These are phyloP conservation scores for Plasmodium cynomolgi DNA, from an alignment of 169 alveolate genomes.

Conservation along the genomic window DNA sequence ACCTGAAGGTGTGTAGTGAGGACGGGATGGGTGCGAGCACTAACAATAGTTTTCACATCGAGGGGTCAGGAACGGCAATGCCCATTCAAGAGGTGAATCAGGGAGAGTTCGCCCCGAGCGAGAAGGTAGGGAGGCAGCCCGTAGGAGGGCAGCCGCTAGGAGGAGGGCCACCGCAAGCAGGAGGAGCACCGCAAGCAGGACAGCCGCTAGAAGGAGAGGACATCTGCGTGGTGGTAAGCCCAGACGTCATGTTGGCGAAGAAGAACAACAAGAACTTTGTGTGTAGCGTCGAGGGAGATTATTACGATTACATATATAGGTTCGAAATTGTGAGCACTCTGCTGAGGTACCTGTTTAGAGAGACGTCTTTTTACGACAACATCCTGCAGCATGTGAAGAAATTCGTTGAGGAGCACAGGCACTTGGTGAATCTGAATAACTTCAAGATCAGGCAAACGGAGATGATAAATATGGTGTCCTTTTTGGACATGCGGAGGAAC, in stretches of 20 bases:
- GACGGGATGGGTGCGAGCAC: not conserved
- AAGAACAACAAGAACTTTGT: slow-evolving; percentile 48
- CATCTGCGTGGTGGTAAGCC: not conserved
- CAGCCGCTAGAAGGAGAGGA: not conserved
- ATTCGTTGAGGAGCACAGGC: slow-evolving; percentile 9
- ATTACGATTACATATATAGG: slow-evolving; percentile 24
- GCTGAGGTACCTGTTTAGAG: slow-evolving; percentile 21
- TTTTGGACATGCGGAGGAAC: not conserved
- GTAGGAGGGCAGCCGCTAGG: not conserved
- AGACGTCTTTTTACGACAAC: slow-evolving; percentile 16
- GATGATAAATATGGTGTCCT: not conserved
- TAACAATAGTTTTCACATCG: not conserved
- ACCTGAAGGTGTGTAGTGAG: not conserved
- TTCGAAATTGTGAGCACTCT: slow-evolving; percentile 19
- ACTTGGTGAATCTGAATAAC: slow-evolving; percentile 7
- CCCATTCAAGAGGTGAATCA: not conserved
- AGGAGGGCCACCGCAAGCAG: not conserved
- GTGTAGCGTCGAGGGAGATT: slow-evolving; percentile 60
- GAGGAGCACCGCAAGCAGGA: not conserved
- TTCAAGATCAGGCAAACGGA: slow-evolving; percentile 26
- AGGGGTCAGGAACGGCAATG: not conserved
- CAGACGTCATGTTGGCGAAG: not conserved
- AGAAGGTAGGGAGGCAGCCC: too few species aligned
- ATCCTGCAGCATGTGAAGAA: slow-evolving; percentile 7
- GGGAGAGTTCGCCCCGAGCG: not conserved